Base-by-base conservation (phyloP, 164 flowering plant genomes). In the Kingdonia uniflora region DNA sequence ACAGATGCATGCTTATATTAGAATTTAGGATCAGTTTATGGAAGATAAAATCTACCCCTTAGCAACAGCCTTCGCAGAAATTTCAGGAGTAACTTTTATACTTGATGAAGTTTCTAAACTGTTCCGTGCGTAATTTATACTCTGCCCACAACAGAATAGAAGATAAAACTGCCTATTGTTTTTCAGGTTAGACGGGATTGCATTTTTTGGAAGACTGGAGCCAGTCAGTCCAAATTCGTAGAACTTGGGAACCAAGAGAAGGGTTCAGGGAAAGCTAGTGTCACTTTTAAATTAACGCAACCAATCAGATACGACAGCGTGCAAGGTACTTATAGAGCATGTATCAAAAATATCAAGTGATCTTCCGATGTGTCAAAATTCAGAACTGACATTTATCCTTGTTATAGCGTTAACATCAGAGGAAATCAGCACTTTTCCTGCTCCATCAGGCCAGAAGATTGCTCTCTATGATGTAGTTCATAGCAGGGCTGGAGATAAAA, bases 401-500 rank as follows among this genome's bases (percentile, higher is more conserved):
- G 4, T 29, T 29, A 8, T 8, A 29, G 35, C 8, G 35, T n/a
- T 44, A 23, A 39, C 49, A 51, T 52, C 59, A 19, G 24, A 45
- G 19, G 55, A 56, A 43, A 49, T 19, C 12, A n/a, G 42, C 40
- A 8, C n/a, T 42, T 33, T 62, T 62, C 80, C 85, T 61, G 84
- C 85, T 29, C 94, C 88, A 50, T 65, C 76, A 43, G 80, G 78
- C 51, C 73, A 69, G 68, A 68, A 70, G 66, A 74, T 92, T 62
- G 69, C 80, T 46, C 84, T 92, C 20, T 79, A 78, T 57, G 46
- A 72, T 49, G 73, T 81, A 19, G 96, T 89, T 25, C 99, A 92
- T 62, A 70, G 95, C 76, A 69, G 99, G 69, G 84, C 84, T 38
- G 99, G 99, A 55, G 99, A 92, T 63, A 88, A 92, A 77, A 95